phyloP scores from a whole-genome alignment of 768 basidiomycete species.

The Sutorius australiensis region DNA sequence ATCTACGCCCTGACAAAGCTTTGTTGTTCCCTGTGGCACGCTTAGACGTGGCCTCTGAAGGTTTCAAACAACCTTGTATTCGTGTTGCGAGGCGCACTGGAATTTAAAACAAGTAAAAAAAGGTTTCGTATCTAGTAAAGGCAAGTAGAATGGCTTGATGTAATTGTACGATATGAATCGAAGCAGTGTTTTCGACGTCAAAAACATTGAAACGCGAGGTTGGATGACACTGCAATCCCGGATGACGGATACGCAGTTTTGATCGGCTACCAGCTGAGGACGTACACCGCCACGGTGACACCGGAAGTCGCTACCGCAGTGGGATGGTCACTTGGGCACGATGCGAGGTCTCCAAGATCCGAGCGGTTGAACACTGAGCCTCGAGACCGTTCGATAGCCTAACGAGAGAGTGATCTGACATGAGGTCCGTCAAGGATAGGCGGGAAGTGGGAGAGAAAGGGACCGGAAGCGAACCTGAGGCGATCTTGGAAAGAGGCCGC shows the following conservation, averaged over 20 bases:
- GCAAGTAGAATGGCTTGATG: neutral
- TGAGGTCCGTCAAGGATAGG: constrained; percentile 10
- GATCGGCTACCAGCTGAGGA: constrained; percentile 1
- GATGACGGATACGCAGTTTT: neutral
- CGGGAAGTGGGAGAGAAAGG: constrained; percentile 3
- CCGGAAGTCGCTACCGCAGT: constrained; percentile 10
- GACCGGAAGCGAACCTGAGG: constrained; percentile 18
- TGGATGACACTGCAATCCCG: neutral
- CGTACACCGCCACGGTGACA: constrained; percentile 8
- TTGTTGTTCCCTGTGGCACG: neutral
- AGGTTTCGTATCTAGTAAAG: too few relatives aligned
- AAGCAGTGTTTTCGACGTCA: neutral
- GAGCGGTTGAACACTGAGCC: neutral
- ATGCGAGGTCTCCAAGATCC: neutral
- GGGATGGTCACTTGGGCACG: too few relatives aligned
- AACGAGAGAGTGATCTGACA: neutral
- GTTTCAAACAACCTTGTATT: neutral
- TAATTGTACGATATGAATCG: neutral
- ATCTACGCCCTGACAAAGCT: neutral
- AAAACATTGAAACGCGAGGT: neutral
- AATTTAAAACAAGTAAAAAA: neutral
- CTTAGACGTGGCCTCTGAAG: neutral
- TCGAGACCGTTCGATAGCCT: neutral
- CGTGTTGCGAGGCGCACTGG: neutral
- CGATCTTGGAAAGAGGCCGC: constrained; percentile 2